These are phyloP conservation scores for Hapsidospora chrysogenum DNA, from an alignment of 495 filamentous ascomycete species.

Conservation along the genomic window DNA sequence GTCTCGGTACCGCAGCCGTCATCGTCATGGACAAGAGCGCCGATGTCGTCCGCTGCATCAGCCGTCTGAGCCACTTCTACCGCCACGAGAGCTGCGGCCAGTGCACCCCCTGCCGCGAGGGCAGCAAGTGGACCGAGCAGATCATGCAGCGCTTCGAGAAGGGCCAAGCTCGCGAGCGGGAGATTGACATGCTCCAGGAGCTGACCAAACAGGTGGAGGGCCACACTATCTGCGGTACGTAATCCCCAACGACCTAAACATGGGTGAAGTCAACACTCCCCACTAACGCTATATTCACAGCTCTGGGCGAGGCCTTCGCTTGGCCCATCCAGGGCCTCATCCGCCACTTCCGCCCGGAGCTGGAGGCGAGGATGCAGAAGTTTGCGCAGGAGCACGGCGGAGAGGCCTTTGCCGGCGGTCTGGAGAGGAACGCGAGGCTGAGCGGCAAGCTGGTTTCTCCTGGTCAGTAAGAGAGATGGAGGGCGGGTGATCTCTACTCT, in stretches of 20 bases:
- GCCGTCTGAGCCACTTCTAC: slow-evolving; percentile 88
- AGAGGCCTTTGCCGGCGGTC: slow-evolving; percentile 68
- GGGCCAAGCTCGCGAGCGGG: slow-evolving; percentile 69
- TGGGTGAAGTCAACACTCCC: too few species aligned
- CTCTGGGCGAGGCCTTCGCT: slow-evolving; percentile 91
- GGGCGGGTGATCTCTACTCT: too few species aligned
- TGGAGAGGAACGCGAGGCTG: slow-evolving; percentile 56
- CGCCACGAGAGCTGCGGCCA: slow-evolving; percentile 96
- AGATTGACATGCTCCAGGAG: slow-evolving; percentile 99
- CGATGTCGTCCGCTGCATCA: slow-evolving; percentile 87
- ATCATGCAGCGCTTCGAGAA: slow-evolving; percentile 94
- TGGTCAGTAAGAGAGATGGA: slow-evolving; percentile 45
- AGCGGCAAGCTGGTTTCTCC: slow-evolving; percentile 77
- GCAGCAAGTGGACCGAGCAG: slow-evolving; percentile 94
- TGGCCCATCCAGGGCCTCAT: slow-evolving; percentile 98
- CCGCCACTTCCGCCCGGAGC: slow-evolving; percentile 88
- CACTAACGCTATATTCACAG: slow-evolving; percentile 14
- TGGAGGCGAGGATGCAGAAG: slow-evolving; percentile 73
- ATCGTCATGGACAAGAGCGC: slow-evolving; percentile 98
- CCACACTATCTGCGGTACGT: slow-evolving; percentile 85
- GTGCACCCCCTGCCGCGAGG: slow-evolving; percentile 96
- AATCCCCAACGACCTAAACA: slow-evolving; percentile 1
- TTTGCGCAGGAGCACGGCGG: slow-evolving; percentile 54
- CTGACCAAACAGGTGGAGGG: slow-evolving; percentile 98
- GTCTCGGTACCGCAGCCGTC: slow-evolving; percentile 93